phyloP scores from a whole-genome alignment of 495 filamentous ascomycete species.

The Parmelia sp. region DNA sequence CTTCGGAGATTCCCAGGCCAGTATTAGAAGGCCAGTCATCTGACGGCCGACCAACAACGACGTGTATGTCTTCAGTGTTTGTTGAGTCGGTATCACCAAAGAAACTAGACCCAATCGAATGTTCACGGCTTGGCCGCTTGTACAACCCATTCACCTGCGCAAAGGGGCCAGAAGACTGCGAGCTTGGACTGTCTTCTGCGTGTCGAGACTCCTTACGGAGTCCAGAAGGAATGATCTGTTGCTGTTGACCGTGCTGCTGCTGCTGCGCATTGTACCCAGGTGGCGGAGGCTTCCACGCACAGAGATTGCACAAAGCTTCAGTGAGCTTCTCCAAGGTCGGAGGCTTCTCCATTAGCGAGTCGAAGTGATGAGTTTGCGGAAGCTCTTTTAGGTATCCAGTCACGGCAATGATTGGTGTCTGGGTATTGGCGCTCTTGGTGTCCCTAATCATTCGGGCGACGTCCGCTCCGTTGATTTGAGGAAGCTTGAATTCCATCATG shows the following conservation, averaged over 20 bases:
- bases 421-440: conserved; percentile 86
- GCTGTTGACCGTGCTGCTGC: conserved; percentile 27
- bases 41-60: conserved; percentile 64
- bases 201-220: conserved; percentile 55
- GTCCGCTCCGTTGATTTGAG: conserved; percentile 88
- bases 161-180: conserved; percentile 66
- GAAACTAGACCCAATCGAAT: conserved; percentile 78
- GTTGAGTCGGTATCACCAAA: conserved; percentile 79
- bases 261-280: conserved; percentile 42
- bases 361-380: conserved; percentile 88
- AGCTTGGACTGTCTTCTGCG: conserved; percentile 77
- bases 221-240: conserved; percentile 51
- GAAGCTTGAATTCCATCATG: conserved; percentile 93
- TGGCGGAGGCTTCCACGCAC: conserved; percentile 82
- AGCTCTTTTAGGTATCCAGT: conserved; percentile 96
- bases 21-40: conserved; percentile 65
- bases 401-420: conserved; percentile 93
- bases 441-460: conserved; percentile 96
- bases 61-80: conserved; percentile 69
- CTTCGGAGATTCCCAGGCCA: conserved; percentile 65
- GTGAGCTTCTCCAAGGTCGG: conserved; percentile 83
- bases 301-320: conserved; percentile 76
- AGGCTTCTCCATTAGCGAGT: conserved; percentile 90
- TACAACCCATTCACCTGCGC: conserved; percentile 65
- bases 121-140: conserved; percentile 67